Percentiles rank a stretch among this genome's conserved stretches.
Evolutionary conservation across 1,284 basidiomycete genomes (phyloP).

Genomic region (Clitocybe nebularis): DNA sequence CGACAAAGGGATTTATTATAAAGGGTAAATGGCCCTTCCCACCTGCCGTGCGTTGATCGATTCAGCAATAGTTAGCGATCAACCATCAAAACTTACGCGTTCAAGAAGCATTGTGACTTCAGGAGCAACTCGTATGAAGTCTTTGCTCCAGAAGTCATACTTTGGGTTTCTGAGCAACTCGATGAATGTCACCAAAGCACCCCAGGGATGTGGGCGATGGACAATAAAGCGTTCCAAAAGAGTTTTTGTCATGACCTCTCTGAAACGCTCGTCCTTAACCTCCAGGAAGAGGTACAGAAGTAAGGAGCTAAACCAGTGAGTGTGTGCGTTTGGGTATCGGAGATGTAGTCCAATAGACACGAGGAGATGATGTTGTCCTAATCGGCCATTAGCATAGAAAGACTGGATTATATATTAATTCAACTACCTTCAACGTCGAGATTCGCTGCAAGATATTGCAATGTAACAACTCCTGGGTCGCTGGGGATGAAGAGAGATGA

Average conservation of each 20-base stretch:
- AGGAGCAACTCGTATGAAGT: slow-evolving; percentile 75
- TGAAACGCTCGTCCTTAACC: slow-evolving; percentile 71
- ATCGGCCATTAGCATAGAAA: slow-evolving; percentile 11
- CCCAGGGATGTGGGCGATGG: slow-evolving; percentile 97
- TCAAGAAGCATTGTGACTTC: slow-evolving; percentile 80
- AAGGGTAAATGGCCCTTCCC: slow-evolving; percentile 66
- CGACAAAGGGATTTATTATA: slow-evolving; percentile 58
- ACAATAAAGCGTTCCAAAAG: slow-evolving; percentile 93
- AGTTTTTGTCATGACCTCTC: slow-evolving; percentile 89
- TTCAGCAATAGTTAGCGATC: slow-evolving; percentile 7
- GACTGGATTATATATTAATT: background rate
- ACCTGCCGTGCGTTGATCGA: slow-evolving; percentile 42
- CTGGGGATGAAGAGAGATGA: slow-evolving; percentile 75
- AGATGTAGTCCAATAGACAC: slow-evolving; percentile 91
- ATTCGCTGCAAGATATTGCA: slow-evolving; percentile 79
- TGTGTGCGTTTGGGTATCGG: slow-evolving; percentile 95
- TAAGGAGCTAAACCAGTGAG: slow-evolving; percentile 91
- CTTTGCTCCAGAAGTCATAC: slow-evolving; percentile 85
- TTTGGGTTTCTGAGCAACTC: slow-evolving; percentile 82
- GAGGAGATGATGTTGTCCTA: slow-evolving; percentile 91
- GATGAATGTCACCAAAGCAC: slow-evolving; percentile 89
- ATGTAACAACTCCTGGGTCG: slow-evolving; percentile 78
- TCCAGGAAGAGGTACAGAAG: slow-evolving; percentile 85
- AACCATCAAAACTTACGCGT: slow-evolving; percentile 50
- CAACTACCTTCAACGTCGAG: slow-evolving; percentile 86